Evolutionary conservation across 495 filamentous ascomycete species (phyloP), one percentile per base, ranked within the genome.

Genomic region (Penicillium roqueforti): DNA sequence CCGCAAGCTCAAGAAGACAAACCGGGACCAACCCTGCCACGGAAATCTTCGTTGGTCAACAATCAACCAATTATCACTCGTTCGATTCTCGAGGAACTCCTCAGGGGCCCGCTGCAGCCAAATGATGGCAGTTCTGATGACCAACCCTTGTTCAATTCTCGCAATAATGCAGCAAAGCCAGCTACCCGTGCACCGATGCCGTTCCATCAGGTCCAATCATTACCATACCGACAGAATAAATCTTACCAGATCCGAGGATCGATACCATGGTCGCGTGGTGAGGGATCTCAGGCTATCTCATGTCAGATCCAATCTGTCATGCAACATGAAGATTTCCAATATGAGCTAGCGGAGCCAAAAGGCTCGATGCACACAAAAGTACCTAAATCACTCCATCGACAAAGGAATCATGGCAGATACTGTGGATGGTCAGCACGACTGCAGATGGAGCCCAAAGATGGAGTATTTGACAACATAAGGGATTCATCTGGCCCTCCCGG

Each of bases 391-490:
- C 3, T 23, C 20, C 46, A 22, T 38, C 47, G 22, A 6, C 14
- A 23, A 34, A 6, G 14, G n/a, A 14, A 51, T 36, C 51, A 54
- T 29, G 54, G 58, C 3, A 74, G 54, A 41, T 67, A 70, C 43
- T 62, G 66, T 29, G 48, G 55, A 19, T 77, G 74, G 74, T 70
- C 73, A 8, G 66, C 71, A 18, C 58, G 63, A 26, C 70, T 77
- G 68, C 67, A 73, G 41, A 18, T 75, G 7, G 56, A 65, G 38
- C 55, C 64, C 19, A 47, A 47, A 3, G 52, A 52, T 10, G 34
- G 28, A 9, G 29, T 53, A 2, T 20, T 53, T 14, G 22, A 55
- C 22, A 51, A 57, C 25, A 43, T 52, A 3, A 39, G 48, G 7
- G 63, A 58, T 28, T 59, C 66, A 11, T 58, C 59, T 22, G 68